Conservation (phyloP, 345 rosid species). For the Linum usitatissimum region DNA sequence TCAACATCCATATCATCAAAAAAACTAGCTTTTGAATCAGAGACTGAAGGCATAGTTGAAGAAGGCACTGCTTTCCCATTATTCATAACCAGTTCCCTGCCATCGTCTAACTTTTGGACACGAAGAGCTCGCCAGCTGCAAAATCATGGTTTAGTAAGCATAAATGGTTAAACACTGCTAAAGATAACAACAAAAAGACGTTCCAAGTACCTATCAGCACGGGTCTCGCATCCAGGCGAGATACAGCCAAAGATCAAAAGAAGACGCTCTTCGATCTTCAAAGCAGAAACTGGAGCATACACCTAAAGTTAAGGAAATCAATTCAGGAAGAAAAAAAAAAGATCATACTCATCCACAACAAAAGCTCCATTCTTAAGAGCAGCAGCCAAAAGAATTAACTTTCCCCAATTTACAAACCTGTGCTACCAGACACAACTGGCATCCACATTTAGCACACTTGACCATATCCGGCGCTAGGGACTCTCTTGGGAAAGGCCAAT, state of each 20-base stretch:
- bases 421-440: constrained; percentile 57
- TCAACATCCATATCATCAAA: constrained; percentile 35
- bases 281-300: constrained; percentile 56
- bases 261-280: constrained; percentile 51
- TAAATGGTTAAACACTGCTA: not conserved
- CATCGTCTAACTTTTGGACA: constrained; percentile 36
- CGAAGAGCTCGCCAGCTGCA: constrained; percentile 87
- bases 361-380: not conserved
- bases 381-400: not conserved
- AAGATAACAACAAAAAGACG: not conserved
- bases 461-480: constrained; percentile 25
- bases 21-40: constrained; percentile 41
- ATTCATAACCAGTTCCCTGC: constrained; percentile 12
- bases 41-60: constrained; percentile 18
- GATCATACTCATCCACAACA: not conserved
- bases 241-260: constrained; percentile 61
- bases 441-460: constrained; percentile 47
- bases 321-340: not conserved
- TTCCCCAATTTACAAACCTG: constrained; percentile 35
- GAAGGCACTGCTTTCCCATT: constrained; percentile 9
- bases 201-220: constrained; percentile 45
- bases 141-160: not conserved
- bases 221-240: constrained; percentile 40
- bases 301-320: constrained; percentile 24
- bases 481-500: constrained; percentile 58